Conservation (phyloP, 805 yeast genomes). For the Wickerhamiella sorbophila region DNA sequence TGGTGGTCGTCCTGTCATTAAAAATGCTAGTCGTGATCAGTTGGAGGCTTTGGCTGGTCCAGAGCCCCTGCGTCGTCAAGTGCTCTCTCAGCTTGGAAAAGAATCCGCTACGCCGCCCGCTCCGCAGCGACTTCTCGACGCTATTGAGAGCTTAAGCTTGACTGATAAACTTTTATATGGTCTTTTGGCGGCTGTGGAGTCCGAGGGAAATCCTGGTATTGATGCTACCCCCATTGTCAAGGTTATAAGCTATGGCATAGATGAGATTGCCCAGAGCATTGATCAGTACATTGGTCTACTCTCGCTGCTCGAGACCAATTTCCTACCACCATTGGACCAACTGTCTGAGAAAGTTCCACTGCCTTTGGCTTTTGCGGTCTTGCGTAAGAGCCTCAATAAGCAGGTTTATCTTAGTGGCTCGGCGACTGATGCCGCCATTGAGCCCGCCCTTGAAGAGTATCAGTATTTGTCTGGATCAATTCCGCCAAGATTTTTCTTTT, state of each 20-base stretch:
- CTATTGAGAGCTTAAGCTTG: slow-evolving; percentile 1
- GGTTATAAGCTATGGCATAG: slow-evolving; percentile 54
- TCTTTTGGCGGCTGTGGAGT: slow-evolving; percentile 28
- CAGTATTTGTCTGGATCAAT: slow-evolving; percentile 1
- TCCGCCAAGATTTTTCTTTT: slow-evolving; percentile 32
- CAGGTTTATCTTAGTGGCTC: background rate
- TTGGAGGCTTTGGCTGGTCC: background rate
- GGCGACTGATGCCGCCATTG: slow-evolving; percentile 13
- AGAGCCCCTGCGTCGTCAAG: background rate
- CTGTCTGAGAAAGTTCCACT: slow-evolving; percentile 17
- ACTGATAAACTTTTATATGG: slow-evolving; percentile 33
- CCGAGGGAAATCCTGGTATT: slow-evolving; percentile 14
- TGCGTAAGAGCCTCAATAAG: slow-evolving; percentile 35
- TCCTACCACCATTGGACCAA: slow-evolving; percentile 20
- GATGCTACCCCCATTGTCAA: slow-evolving; percentile 41
- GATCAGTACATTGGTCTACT: slow-evolving; percentile 46
- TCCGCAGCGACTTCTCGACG: background rate
- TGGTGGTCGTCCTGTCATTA: slow-evolving; percentile 59
- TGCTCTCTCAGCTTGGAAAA: background rate
- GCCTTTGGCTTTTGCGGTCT: slow-evolving; percentile 61
- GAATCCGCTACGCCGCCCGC: slow-evolving; percentile 28
- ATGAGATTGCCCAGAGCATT: slow-evolving; percentile 53
- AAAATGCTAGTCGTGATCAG: slow-evolving; percentile 36
- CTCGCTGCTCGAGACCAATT: slow-evolving; percentile 25
- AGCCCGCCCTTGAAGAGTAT: slow-evolving; percentile 17